phyloP scores from a whole-genome alignment of 306 rosid genomes.

The Amphicarpaea edgeworthii region DNA sequence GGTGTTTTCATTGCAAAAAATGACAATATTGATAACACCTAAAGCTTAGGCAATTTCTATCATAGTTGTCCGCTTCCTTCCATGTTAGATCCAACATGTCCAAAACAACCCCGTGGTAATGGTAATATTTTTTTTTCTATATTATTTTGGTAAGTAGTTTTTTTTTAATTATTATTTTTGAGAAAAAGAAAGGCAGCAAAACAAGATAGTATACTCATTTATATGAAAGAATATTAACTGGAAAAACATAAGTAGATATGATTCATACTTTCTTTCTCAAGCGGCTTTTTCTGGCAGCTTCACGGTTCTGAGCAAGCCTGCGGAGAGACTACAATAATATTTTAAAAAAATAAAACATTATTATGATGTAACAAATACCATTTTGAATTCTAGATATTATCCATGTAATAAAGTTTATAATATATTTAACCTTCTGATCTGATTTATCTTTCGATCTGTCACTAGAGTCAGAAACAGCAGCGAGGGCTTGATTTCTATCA shows the following conservation, averaged over 20 bases:
- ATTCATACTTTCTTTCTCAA: constrained; percentile 84
- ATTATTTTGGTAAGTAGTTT: no score
- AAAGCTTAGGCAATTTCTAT: no score
- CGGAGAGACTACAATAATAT: constrained; percentile 80
- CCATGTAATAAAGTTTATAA: constrained; percentile 11
- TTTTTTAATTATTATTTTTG: no score
- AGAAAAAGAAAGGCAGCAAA: neutral
- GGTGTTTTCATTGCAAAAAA: no score
- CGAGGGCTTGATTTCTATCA: constrained; percentile 67
- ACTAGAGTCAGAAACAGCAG: constrained; percentile 77
- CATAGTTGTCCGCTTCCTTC: no score
- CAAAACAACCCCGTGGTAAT: no score
- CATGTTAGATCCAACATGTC: no score
- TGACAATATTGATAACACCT: no score
- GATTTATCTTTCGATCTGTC: constrained; percentile 90
- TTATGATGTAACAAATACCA: constrained; percentile 36
- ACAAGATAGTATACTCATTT: constrained; percentile 9
- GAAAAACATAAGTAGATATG: constrained; percentile 7
- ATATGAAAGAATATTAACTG: neutral
- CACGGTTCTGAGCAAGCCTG: constrained; percentile 97
- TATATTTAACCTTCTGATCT: constrained; percentile 86
- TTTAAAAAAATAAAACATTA: constrained; percentile 36
- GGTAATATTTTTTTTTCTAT: no score
- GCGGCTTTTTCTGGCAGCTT: constrained; percentile 98
- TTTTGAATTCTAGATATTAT: constrained; percentile 31